Evolutionary conservation across 2,329 filamentous ascomycete species (phyloP).

Genomic region (Thermomyces lanuginosus): DNA sequence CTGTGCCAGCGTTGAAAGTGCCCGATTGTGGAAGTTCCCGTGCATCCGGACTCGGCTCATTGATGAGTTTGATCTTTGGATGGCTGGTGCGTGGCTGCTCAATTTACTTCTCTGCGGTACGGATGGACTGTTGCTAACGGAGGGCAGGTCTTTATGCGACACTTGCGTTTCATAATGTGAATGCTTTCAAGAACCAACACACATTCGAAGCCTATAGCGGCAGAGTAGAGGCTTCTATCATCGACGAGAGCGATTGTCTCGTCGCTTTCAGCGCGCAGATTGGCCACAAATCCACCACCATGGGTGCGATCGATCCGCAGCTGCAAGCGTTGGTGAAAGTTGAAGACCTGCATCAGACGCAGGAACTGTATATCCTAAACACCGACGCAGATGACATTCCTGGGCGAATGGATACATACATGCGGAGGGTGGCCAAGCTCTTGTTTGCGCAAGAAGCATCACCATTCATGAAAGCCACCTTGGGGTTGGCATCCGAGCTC

Average conservation of each 20-base stretch:
- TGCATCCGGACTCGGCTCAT: constrained; percentile 43
- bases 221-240: constrained; percentile 40
- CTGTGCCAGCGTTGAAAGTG: constrained; percentile 43
- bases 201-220: constrained; percentile 34
- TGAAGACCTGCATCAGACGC: constrained; percentile 21
- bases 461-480: constrained; percentile 35
- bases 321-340: constrained; percentile 26
- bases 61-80: constrained; percentile 43
- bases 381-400: constrained; percentile 34
- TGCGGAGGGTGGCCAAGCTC: constrained; percentile 31
- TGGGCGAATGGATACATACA: constrained; percentile 38
- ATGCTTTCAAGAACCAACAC: constrained; percentile 32
- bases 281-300: constrained; percentile 20
- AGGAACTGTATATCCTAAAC: constrained; percentile 34
- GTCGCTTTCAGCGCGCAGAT: constrained; percentile 31
- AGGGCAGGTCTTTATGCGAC: constrained; percentile 32
- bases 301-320: constrained; percentile 24
- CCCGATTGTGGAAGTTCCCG: constrained; percentile 44
- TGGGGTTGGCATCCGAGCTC: constrained; percentile 25
- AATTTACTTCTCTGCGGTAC: constrained; percentile 1
- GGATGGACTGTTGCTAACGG: constrained; percentile 9
- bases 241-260: constrained; percentile 34
- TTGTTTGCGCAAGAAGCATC: constrained; percentile 36
- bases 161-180: constrained; percentile 36
- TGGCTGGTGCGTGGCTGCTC: constrained; percentile 23